Percentiles rank a stretch among this genome's conserved stretches.
Evolutionary conservation across 768 basidiomycete species (phyloP).

Genomic region (Serendipita sp.): DNA sequence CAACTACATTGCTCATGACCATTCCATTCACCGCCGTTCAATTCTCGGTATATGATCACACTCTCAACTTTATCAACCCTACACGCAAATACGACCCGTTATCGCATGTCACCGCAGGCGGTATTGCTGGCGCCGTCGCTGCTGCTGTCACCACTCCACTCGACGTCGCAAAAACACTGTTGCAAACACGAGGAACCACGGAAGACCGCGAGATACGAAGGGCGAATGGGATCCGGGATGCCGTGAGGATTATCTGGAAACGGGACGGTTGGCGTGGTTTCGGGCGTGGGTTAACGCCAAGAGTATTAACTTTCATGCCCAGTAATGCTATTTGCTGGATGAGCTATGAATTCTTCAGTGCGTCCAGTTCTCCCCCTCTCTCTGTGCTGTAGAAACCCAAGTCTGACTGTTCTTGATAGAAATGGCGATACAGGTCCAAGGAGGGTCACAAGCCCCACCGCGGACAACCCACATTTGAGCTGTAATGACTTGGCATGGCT

Average conservation of each 20-base stretch:
- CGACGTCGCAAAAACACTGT: conserved; percentile 92
- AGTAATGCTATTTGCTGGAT: conserved; percentile 96
- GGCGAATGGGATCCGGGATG: conserved; percentile 72
- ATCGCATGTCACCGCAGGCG: conserved; percentile 85
- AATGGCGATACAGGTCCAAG: not conserved
- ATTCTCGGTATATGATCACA: conserved; percentile 88
- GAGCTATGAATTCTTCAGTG: conserved; percentile 97
- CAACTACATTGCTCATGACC: conserved; percentile 90
- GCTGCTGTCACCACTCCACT: conserved; percentile 92
- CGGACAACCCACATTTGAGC: not conserved
- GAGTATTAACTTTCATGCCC: conserved; percentile 89
- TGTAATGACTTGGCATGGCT: too few relatives aligned
- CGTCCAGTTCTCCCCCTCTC: conserved; percentile 23
- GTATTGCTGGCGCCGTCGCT: conserved; percentile 81
- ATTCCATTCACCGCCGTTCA: conserved; percentile 98
- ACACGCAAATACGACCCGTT: conserved; percentile 75
- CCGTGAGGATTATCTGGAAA: conserved; percentile 73
- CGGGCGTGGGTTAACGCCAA: conserved; percentile 70
- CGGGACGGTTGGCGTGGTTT: conserved; percentile 80
- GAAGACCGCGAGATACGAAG: conserved; percentile 69
- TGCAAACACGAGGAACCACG: conserved; percentile 92
- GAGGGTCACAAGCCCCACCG: not conserved
- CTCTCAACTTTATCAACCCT: conserved; percentile 79
- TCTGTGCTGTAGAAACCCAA: not conserved
- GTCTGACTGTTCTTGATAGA: not conserved